phyloP scores from a whole-genome alignment of 345 rosid genomes.

The Citrus cavaleriei region DNA sequence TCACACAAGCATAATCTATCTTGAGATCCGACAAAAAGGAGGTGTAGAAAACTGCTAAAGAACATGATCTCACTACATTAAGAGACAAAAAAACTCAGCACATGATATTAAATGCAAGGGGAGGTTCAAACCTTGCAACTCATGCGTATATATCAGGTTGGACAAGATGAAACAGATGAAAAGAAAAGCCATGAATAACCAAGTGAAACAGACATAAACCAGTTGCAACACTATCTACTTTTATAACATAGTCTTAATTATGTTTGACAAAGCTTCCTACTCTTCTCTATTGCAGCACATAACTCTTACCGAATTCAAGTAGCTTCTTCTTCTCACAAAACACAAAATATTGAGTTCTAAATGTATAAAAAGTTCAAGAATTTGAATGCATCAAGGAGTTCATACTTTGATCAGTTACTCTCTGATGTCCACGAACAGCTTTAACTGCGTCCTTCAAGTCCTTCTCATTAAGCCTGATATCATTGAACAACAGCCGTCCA shows the following conservation, averaged over 20 bases:
- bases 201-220: not conserved
- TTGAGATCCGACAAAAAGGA: not conserved
- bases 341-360: not conserved
- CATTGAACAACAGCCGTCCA: conserved; percentile 60
- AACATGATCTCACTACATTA: not conserved
- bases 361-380: not conserved
- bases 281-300: not conserved
- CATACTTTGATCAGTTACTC: conserved; percentile 87
- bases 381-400: not conserved
- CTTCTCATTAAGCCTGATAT: conserved; percentile 53
- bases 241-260: not conserved
- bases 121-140: not conserved
- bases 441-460: conserved; percentile 58
- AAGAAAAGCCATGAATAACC: not conserved
- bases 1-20: not conserved
- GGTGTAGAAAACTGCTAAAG: not conserved
- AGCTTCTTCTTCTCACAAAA: not conserved
- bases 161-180: not conserved
- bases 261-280: not conserved
- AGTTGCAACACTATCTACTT: not conserved
- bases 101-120: not conserved
- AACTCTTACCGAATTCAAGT: not conserved
- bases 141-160: not conserved
- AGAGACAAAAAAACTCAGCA: not conserved
- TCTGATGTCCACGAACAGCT: conserved; percentile 81